Base-by-base conservation (phyloP, 805 yeast genomes). In the Lipomyces lipofer region DNA sequence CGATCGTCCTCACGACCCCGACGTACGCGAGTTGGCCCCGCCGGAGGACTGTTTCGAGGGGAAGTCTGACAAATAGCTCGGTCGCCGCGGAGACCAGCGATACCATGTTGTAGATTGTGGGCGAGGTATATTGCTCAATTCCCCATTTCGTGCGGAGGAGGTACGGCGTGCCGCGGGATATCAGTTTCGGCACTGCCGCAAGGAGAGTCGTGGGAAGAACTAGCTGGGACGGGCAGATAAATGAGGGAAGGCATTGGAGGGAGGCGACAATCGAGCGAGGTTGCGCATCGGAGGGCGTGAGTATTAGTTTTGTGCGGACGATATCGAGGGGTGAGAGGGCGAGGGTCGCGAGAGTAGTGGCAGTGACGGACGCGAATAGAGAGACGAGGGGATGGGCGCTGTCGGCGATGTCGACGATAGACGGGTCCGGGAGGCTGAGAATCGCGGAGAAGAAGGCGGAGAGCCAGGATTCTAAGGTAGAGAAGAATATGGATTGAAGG, bases 401-500 rank as follows among this genome's bases (percentile, higher is more conserved):
- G 64, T 87, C 94, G 19, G 88, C 77, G 47, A 86, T 77, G 59
- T 88, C 96, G 62, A 89, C 83, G 67, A 89, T 85, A 58, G 83
- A 82, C 2, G 97, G 97, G 67, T 91, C 97, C 0, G 97, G 96
- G 28, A 89, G 81, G 17, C 86, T 85, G 49, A 87, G 69, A 43
- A 88, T 72, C 1, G 97, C 94, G 3, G 96, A 84, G 6, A 90
- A 67, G 59, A 91, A 81, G 2, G 97, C 97, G 0, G 95, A 86
- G 45, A 90, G 76, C 97, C 98, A 91, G 1, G 96, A 88, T 66
- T 88, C 92, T 43, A 90, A 72, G 0, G 96, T 86, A 46, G 83
- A 81, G 1, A 85, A 80, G 17, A 89, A 73, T 0, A 95, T 86
- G 50, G 80, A 85, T 66, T 86, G 78, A 17, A 94, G 75, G 64